These are phyloP conservation scores for Penicillium canariense DNA, from an alignment of 495 filamentous ascomycete species.

Conservation along the genomic window DNA sequence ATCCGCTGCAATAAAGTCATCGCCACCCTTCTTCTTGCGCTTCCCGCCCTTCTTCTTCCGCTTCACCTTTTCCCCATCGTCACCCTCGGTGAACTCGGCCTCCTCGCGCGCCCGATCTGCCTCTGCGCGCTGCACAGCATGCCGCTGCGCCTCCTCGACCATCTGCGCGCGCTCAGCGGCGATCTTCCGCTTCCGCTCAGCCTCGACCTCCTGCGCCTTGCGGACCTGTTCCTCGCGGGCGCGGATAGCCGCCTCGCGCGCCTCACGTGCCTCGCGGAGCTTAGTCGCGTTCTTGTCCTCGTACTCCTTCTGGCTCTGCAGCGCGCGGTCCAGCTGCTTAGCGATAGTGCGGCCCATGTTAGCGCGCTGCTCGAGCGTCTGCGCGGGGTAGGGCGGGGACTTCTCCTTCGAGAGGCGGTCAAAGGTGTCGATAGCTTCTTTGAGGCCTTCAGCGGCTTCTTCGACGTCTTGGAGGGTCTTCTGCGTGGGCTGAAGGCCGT, in stretches of 20 bases:
- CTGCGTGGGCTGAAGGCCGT: conserved; percentile 69
- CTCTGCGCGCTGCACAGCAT: conserved; percentile 66
- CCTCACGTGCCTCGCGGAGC: conserved; percentile 68
- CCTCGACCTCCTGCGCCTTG: conserved; percentile 61
- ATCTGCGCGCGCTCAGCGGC: conserved; percentile 79
- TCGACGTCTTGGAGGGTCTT: conserved; percentile 76
- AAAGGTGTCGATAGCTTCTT: conserved; percentile 80
- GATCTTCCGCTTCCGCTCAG: conserved; percentile 71
- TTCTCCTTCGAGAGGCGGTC: conserved; percentile 76
- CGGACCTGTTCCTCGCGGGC: conserved; percentile 69
- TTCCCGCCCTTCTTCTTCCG: conserved; percentile 61
- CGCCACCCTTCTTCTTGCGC: conserved; percentile 63
- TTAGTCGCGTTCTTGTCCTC: conserved; percentile 89
- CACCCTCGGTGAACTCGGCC: conserved; percentile 73
- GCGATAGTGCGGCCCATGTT: conserved; percentile 96
- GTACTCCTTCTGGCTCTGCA: conserved; percentile 83
- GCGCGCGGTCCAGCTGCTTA: conserved; percentile 80
- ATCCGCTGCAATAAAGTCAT: conserved; percentile 29
- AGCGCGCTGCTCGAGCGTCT: conserved; percentile 88
- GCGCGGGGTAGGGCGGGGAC: conserved; percentile 84
- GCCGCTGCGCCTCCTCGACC: conserved; percentile 67
- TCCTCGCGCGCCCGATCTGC: conserved; percentile 68
- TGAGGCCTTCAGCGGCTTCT: conserved; percentile 77
- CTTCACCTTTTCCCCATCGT: conserved; percentile 75
- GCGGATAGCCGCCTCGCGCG: conserved; percentile 72